Base-by-base conservation (phyloP, 805 yeast genomes). In the Metschnikowia aberdeeniae region DNA sequence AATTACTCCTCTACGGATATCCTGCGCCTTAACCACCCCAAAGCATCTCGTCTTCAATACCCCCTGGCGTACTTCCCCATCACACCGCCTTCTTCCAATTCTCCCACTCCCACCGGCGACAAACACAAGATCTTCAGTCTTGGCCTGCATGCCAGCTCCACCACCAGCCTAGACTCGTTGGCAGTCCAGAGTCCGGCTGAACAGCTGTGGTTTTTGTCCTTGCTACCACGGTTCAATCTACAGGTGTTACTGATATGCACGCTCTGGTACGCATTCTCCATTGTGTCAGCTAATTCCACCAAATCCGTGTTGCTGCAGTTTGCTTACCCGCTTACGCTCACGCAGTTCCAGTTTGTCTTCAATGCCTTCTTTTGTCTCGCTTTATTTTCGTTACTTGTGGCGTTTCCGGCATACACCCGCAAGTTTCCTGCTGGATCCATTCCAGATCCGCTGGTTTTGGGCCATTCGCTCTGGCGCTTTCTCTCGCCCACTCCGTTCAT, bases 241-340 rank as follows among this genome's bases (percentile, higher is more conserved):
- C 50, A 49, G 32, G 55, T 52, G 22, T 34, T 62, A 3, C 37
- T 53, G 7, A 64, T 86, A 29, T 92, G 98, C 63, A 59, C 76
- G 7, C 56, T 75, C 31, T 92, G 98, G 98, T 92, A 92, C 66
- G 58, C 80, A 27, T 70, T 83, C 8, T 84, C 95, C 28, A 90
- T 95, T 8, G 64, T 90, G 7, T 85, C 96, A 2, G 84, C 84
- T 53, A 89, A 88, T 58, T 73, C 92, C 30, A 82, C 95, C 30
- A 92, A 92, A 62, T 70, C 82, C 38, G 88, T 92, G 39, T 68
- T 92, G 48, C 77, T 72, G 51, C 68, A 71, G 39, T 89, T 84
- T 64, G 76, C 77, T 36, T 86, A 81, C 61, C 97, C 99, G 1
- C 81, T 89, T n/a, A 84, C 96, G 0, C 75, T 93, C 46, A 89